Conservation (phyloP, 495 filamentous ascomycete species). For the Aspergillus taichungensis region DNA sequence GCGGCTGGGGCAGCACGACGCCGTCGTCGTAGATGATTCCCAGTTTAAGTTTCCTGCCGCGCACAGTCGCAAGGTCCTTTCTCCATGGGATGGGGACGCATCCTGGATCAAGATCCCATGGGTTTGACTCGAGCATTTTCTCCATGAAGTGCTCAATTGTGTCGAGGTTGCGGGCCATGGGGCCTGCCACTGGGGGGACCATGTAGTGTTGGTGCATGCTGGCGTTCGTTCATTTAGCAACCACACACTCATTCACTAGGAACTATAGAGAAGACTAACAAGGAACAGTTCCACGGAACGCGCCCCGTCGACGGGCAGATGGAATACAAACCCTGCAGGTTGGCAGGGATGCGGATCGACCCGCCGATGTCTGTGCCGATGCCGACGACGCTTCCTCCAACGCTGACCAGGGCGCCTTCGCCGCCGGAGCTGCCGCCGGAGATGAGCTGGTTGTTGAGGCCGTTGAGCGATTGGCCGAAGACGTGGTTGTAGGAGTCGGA, state of each 20-base stretch:
- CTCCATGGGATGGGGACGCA: constrained; percentile 39
- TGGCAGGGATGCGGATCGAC: constrained; percentile 57
- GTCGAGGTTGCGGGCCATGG: constrained; percentile 33
- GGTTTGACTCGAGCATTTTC: constrained; percentile 22
- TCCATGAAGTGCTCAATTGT: constrained; percentile 35
- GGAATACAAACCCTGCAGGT: constrained; percentile 55
- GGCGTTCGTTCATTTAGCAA: not conserved
- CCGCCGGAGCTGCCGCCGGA: constrained; percentile 58
- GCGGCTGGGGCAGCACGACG: constrained; percentile 47
- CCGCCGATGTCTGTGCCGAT: constrained; percentile 65
- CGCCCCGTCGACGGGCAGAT: constrained; percentile 52
- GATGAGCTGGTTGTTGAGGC: constrained; percentile 46
- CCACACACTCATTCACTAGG: not conserved
- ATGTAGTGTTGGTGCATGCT: constrained; percentile 23
- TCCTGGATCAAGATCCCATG: constrained; percentile 35
- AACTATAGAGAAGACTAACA: constrained; percentile 22
- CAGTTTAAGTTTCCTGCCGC: constrained; percentile 32
- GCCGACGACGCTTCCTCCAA: constrained; percentile 51
- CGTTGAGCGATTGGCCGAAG: constrained; percentile 46
- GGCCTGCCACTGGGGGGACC: constrained; percentile 31
- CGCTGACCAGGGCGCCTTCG: constrained; percentile 54
- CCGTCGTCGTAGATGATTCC: constrained; percentile 47
- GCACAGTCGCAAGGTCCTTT: constrained; percentile 15
- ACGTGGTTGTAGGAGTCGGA: constrained; percentile 39
- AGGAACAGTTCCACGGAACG: constrained; percentile 41